Evolutionary conservation across 2,329 filamentous ascomycete species (phyloP).

Genomic region (Beauveria sp.): DNA sequence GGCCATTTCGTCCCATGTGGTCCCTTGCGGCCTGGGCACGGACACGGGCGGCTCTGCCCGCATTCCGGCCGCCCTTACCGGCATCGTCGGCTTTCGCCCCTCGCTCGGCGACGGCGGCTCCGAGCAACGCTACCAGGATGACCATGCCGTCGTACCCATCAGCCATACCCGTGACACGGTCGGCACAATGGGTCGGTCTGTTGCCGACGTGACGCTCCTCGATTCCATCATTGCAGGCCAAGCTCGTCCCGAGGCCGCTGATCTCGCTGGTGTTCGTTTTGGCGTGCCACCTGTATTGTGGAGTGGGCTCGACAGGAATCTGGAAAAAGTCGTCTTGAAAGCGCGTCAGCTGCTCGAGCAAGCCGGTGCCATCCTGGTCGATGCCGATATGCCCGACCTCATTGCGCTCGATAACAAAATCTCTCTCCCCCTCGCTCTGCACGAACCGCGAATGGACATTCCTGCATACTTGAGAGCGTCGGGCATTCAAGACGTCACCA

Average conservation of each 20-base stretch:
- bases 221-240: constrained; percentile 12
- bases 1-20: constrained; percentile 15
- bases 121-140: constrained; percentile 13
- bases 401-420: constrained; percentile 10
- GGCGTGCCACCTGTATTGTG: constrained; percentile 14
- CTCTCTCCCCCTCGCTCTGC: constrained; percentile 5
- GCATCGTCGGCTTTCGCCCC: constrained; percentile 15
- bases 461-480: constrained; percentile 12
- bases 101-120: constrained; percentile 14
- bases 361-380: constrained; percentile 13
- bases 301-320: constrained; percentile 12
- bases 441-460: constrained; percentile 12
- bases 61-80: constrained; percentile 16
- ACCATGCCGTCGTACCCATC: constrained; percentile 10
- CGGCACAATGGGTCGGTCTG: constrained; percentile 8
- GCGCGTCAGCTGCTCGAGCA: constrained; percentile 7
- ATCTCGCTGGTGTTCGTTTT: constrained; percentile 9
- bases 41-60: constrained; percentile 17
- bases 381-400: constrained; percentile 13
- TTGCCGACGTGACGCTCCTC: constrained; percentile 11
- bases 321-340: constrained; percentile 7
- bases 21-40: constrained; percentile 16
- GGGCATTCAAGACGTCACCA: neutral
- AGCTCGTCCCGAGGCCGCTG: neutral
- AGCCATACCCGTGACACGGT: constrained; percentile 12